phyloP scores from a whole-genome alignment of 257 asterid species.

The Haberlea rhodopensis region DNA sequence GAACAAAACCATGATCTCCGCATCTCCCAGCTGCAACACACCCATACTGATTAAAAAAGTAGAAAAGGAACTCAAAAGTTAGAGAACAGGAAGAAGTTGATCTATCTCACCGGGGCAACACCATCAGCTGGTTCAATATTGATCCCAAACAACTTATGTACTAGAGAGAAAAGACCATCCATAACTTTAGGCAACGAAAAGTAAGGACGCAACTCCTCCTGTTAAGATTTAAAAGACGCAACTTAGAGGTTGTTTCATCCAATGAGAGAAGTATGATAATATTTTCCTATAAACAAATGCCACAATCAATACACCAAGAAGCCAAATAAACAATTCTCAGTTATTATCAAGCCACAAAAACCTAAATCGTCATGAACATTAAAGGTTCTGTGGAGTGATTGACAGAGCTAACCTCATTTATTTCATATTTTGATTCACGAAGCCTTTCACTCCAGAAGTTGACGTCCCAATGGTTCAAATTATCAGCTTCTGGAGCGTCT shows the following conservation, averaged over 20 bases:
- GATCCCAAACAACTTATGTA: constrained; percentile 70
- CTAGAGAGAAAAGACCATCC: constrained; percentile 95
- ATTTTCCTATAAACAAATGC: no score
- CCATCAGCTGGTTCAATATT: constrained; percentile 78
- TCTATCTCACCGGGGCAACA: constrained; percentile 69
- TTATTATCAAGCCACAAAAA: constrained; percentile 9
- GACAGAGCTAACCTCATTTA: constrained; percentile 63
- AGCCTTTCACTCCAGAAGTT: constrained; percentile 96
- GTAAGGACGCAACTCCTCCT: constrained; percentile 96
- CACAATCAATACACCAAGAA: constrained; percentile 11
- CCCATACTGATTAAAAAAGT: not conserved
- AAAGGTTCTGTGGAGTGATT: constrained; percentile 10
- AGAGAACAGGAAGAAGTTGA: constrained; percentile 24
- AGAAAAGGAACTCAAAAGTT: constrained; percentile 11
- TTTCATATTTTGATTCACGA: constrained; percentile 83
- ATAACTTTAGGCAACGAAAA: constrained; percentile 93
- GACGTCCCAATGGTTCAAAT: constrained; percentile 77
- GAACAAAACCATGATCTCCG: constrained; percentile 2
- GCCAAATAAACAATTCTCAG: constrained; percentile 12
- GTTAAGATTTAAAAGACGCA: constrained; percentile 26
- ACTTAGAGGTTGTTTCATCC: constrained; percentile 23
- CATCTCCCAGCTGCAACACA: not conserved
- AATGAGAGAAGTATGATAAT: constrained; percentile 8
- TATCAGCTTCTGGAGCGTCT: constrained; percentile 83
- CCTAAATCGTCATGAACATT: no score